phyloP scores from a whole-genome alignment of 495 filamentous ascomycete genomes.

The Xylaria palmicola region DNA sequence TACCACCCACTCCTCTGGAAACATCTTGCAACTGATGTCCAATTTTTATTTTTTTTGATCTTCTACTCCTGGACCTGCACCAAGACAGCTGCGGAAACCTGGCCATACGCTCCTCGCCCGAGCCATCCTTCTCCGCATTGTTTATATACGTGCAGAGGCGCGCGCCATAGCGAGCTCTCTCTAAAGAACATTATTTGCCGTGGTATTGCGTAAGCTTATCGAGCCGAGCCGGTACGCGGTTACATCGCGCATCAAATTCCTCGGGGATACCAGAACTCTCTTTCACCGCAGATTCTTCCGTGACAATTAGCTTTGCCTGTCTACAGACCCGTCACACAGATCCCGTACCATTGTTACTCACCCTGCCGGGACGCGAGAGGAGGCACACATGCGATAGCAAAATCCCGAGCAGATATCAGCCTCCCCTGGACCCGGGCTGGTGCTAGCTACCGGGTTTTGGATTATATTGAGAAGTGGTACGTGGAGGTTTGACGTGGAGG shows the following conservation, averaged over 20 bases:
- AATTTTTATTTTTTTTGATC: conserved; percentile 2
- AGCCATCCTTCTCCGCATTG: background rate
- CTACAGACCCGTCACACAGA: background rate
- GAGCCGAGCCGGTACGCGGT: background rate
- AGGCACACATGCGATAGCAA: conserved; percentile 4
- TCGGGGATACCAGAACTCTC: background rate
- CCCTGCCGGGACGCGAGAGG: background rate
- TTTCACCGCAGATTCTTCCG: background rate
- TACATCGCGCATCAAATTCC: conserved; percentile 3
- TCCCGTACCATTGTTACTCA: background rate
- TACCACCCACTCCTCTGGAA: conserved; percentile 14
- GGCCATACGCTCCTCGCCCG: background rate
- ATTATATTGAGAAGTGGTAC: conserved; percentile 4
- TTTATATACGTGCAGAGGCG: conserved; percentile 3
- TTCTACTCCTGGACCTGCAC: background rate
- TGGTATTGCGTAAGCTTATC: conserved; percentile 5
- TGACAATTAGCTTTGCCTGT: background rate
- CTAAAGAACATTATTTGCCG: background rate
- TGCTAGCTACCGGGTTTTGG: conserved; percentile 8
- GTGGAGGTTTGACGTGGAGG: too few species aligned
- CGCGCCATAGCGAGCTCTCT: background rate
- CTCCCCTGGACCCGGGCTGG: background rate
- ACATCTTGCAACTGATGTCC: conserved; percentile 19
- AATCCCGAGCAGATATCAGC: background rate
- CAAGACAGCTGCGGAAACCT: background rate